Percentiles rank a stretch among this genome's conserved stretches.
Conservation (phyloP, 306 rosid genomes). For the Fragaria iinumae region DNA sequence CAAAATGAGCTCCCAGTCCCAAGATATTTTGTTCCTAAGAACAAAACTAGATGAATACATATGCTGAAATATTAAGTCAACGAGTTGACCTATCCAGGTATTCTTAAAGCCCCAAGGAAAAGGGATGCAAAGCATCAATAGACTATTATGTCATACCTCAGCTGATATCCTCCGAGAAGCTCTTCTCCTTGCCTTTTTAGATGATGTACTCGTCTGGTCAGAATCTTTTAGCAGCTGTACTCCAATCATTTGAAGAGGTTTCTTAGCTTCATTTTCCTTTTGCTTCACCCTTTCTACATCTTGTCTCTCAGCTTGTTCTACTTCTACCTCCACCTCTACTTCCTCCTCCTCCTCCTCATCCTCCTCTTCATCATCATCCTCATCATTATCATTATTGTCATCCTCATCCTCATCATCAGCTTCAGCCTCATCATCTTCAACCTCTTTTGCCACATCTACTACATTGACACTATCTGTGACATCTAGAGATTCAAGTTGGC, state of each 20-base stretch:
- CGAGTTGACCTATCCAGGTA: not conserved
- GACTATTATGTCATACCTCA: constrained; percentile 53
- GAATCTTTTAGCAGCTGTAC: constrained; percentile 85
- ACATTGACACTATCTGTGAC: constrained; percentile 50
- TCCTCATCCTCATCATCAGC: constrained; percentile 54
- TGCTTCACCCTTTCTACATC: constrained; percentile 77
- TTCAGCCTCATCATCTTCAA: constrained; percentile 71
- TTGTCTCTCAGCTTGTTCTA: constrained; percentile 65
- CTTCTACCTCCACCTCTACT: constrained; percentile 57
- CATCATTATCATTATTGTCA: constrained; percentile 56
- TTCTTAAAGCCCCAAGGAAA: not conserved
- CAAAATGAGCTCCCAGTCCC: not conserved
- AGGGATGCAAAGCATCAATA: not conserved
- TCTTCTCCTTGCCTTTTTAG: constrained; percentile 62
- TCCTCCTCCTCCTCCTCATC: constrained; percentile 49
- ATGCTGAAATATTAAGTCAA: not conserved
- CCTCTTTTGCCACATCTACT: constrained; percentile 61
- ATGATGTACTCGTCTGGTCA: constrained; percentile 48
- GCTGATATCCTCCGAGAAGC: constrained; percentile 37
- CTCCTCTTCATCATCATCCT: not conserved
- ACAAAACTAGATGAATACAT: not conserved
- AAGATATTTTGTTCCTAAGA: not conserved
- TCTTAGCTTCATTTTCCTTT: constrained; percentile 75
- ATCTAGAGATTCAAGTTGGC: constrained; percentile 44
- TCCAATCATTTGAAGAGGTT: constrained; percentile 96